Evolutionary conservation across 2,329 filamentous ascomycete genomes (phyloP).

Genomic region (Akanthomyces lecanii): DNA sequence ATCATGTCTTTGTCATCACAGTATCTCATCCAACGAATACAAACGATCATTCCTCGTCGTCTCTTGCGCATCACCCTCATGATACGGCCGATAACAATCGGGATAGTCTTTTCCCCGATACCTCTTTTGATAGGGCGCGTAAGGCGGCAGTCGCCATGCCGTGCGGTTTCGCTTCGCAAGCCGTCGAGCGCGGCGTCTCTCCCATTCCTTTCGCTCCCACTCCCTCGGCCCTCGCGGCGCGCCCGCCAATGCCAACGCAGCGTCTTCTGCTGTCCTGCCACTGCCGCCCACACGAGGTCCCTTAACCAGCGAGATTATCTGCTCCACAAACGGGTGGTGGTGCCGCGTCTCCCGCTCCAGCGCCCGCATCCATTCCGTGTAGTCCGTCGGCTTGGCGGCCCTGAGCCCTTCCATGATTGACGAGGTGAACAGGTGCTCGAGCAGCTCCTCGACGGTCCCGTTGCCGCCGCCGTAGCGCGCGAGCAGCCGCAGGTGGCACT

Average conservation of each 20-base stretch:
- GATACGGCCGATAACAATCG: background rate
- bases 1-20: background rate
- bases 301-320: background rate
- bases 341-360: background rate
- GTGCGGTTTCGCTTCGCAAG: background rate
- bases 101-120: background rate
- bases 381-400: background rate
- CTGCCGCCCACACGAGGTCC: background rate
- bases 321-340: background rate
- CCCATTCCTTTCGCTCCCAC: background rate
- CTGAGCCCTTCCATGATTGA: constrained; percentile 10
- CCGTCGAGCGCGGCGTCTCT: background rate
- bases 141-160: background rate
- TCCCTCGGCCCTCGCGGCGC: background rate
- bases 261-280: background rate
- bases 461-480: constrained; percentile 9
- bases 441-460: constrained; percentile 10
- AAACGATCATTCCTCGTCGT: background rate
- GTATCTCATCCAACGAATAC: background rate
- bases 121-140: background rate
- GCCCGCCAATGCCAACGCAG: background rate
- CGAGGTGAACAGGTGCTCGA: constrained; percentile 14
- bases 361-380: background rate
- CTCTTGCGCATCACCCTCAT: background rate
- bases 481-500: constrained; percentile 11